Evolutionary conservation across 768 basidiomycete genomes (phyloP).

Genomic region (Podaxis rugospora): DNA sequence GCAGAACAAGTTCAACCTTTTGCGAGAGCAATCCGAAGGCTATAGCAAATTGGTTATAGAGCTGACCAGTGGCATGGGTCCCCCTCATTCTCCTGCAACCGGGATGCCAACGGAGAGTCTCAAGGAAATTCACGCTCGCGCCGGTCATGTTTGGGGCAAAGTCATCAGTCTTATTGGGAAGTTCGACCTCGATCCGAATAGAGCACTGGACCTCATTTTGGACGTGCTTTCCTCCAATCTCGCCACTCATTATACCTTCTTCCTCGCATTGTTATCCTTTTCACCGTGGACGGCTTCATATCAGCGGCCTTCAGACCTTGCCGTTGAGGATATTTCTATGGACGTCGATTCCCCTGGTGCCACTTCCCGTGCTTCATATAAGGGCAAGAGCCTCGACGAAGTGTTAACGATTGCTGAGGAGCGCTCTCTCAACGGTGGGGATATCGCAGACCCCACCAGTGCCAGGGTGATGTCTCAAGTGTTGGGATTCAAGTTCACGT

Average conservation of each 20-base stretch:
- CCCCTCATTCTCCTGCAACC: conserved; percentile 64
- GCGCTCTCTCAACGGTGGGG: conserved; percentile 13
- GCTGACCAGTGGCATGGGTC: conserved; percentile 71
- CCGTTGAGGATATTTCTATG: conserved; percentile 28
- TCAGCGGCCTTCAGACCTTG: conserved; percentile 24
- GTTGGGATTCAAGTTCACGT: conserved; percentile 94
- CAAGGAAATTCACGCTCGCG: conserved; percentile 56
- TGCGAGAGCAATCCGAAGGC: conserved; percentile 96
- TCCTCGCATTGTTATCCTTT: conserved; percentile 77
- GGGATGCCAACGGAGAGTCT: conserved; percentile 61
- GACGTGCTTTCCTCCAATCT: conserved; percentile 86
- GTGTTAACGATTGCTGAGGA: conserved; percentile 54
- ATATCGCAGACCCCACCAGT: conserved; percentile 25
- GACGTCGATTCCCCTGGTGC: conserved; percentile 24
- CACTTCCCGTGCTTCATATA: conserved; percentile 34
- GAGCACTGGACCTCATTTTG: conserved; percentile 89
- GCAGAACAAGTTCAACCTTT: conserved; percentile 97
- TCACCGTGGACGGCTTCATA: conserved; percentile 83
- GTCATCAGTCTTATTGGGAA: conserved; percentile 89
- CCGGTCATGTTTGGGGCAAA: conserved; percentile 73
- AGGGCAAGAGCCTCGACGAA: conserved; percentile 64
- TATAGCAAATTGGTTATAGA: conserved; percentile 91
- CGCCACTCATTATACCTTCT: conserved; percentile 81
- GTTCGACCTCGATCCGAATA: conserved; percentile 94
- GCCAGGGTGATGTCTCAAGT: conserved; percentile 81